Percentiles rank a stretch among this genome's conserved stretches.
phyloP scores from a whole-genome alignment of 2,329 filamentous ascomycete genomes.

The Fusarium chuoi region DNA sequence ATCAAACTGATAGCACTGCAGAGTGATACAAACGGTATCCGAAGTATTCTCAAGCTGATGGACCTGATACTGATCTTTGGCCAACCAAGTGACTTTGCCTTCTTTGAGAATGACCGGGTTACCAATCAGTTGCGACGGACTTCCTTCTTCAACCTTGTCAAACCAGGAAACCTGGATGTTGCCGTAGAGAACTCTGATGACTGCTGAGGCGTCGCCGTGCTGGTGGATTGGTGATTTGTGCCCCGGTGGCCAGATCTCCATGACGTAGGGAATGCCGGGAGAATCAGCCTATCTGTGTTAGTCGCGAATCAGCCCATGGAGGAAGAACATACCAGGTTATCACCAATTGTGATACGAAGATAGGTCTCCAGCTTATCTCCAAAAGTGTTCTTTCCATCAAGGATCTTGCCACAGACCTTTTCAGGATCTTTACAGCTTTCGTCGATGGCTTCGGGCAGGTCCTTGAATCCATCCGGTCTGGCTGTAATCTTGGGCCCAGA shows the following conservation, averaged over 20 bases:
- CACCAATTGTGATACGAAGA: background rate
- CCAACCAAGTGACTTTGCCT: background rate
- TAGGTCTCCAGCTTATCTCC: no score
- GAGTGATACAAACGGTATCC: background rate
- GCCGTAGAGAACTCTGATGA: background rate
- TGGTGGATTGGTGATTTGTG: background rate
- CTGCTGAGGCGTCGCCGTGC: background rate
- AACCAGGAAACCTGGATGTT: background rate
- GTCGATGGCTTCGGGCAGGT: background rate
- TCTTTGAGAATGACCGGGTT: background rate
- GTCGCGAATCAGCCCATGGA: no score
- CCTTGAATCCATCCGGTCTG: accelerated
- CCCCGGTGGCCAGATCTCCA: background rate
- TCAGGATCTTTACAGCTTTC: no score
- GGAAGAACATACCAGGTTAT: background rate
- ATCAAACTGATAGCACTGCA: background rate
- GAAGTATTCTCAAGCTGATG: background rate
- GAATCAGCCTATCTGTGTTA: no score
- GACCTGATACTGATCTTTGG: background rate
- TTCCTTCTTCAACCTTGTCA: accelerated
- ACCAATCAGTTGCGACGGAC: background rate
- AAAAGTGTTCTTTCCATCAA: no score
- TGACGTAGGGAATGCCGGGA: accelerated
- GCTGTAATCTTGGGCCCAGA: background rate
- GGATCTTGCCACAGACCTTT: no score